Base-by-base conservation (phyloP, 306 rosid genomes). In the Sophora flavescens region DNA sequence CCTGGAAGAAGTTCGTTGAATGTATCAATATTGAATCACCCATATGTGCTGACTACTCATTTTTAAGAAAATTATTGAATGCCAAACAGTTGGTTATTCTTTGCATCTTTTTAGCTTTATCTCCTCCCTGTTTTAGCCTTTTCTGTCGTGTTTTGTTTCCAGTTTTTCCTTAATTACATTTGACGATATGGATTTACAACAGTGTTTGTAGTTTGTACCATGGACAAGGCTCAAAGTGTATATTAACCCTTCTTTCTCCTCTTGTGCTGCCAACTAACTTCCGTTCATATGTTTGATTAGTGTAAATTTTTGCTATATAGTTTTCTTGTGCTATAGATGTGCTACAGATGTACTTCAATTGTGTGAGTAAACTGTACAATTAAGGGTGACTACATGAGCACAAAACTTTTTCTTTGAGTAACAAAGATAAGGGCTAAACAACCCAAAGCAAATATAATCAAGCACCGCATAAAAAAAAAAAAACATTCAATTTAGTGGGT, bases 1-100 rank as follows among this genome's bases (percentile, higher is more conserved):
- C 67, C 7, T 51, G 54, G 45, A 38, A 44, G 59, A 11, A 56
- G 67, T 68, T 81, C 35, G 72, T 77, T 66, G 45, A 61, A 72
- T 76, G 58, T 61, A 72, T 67, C 22, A 22, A 6, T 36, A 70
- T 8, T 42, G 57, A 72, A 32, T 15, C 66, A 39, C 63, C 32
- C 22, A 22, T 6, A 56, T 81, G 15, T 52, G 60, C 60, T 82
- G 64, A 65, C 76, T 45, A 32, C 54, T 42, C 71, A 68, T 63
- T 72, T 51, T 44, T 47, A 28, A 50, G 83, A 76, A 68, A 76
- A 66, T 72, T 41, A 50, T 54, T 78, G 72, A 61, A 81, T 68
- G 61, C 35, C 35, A 60, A 68, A 16, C 6, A 26, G 22, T 60
- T 68, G 61, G 57, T 59, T 74, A 59, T 62, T 70, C 51, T 32